These are phyloP conservation scores for Dysphania ambrosioides DNA, from an alignment of 148 eudicot genomes.

Conservation along the genomic window DNA sequence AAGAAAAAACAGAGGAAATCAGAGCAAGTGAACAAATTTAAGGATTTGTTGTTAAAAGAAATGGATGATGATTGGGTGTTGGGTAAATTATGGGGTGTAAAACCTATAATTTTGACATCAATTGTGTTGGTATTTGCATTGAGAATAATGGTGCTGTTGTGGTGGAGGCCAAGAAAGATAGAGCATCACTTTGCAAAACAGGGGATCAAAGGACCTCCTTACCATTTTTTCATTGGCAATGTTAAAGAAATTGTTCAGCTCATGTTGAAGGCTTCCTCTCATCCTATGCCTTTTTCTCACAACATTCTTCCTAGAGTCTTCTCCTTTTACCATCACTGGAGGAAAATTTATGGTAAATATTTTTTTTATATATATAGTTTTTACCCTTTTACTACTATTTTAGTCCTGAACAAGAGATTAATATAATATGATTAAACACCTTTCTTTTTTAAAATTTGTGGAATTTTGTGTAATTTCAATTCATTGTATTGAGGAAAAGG, in stretches of 20 bases:
- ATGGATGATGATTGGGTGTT: slow-evolving; percentile 25
- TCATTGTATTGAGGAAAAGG: neutral
- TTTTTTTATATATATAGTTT: neutral
- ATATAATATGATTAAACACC: neutral
- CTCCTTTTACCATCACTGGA: slow-evolving; percentile 97
- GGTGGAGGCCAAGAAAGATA: slow-evolving; percentile 84
- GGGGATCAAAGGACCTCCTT: slow-evolving; percentile 90
- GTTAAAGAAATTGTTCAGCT: slow-evolving; percentile 71
- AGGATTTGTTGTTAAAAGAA: too few species aligned
- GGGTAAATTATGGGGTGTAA: slow-evolving; percentile 22
- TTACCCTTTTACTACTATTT: neutral
- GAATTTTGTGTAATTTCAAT: neutral
- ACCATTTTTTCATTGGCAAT: slow-evolving; percentile 76
- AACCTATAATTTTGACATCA: slow-evolving; percentile 27
- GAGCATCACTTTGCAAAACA: slow-evolving; percentile 73
- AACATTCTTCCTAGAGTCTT: slow-evolving; percentile 92
- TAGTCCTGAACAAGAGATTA: neutral
- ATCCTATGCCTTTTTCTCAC: slow-evolving; percentile 69
- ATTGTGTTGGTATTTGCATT: slow-evolving; percentile 30
- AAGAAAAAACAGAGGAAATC: slow-evolving; percentile 11
- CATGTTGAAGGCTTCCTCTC: slow-evolving; percentile 72
- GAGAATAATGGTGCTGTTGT: slow-evolving; percentile 48
- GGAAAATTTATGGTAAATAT: slow-evolving; percentile 75
- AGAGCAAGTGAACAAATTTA: too few species aligned
- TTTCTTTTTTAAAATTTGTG: neutral